Evolutionary conservation across 2,329 filamentous ascomycete species (phyloP).

Genomic region (Colletotrichum neosansevieriae): DNA sequence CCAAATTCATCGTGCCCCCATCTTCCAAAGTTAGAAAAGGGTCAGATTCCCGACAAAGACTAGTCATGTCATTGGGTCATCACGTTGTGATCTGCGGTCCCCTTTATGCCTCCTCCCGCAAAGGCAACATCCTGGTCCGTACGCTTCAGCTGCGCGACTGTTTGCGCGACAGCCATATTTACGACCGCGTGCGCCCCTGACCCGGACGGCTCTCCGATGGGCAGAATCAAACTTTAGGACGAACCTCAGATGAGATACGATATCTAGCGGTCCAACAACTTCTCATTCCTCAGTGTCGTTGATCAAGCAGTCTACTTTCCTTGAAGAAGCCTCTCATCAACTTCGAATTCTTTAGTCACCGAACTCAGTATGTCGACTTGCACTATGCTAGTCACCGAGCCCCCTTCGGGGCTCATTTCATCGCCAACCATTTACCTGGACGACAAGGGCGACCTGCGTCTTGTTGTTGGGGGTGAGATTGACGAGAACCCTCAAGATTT

Average conservation of each 20-base stretch:
- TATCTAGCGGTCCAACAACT: background rate
- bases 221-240: constrained; percentile 26
- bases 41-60: constrained; percentile 23
- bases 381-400: constrained; percentile 27
- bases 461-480: constrained; percentile 27
- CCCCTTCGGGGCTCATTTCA: constrained; percentile 14
- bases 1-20: constrained; percentile 18
- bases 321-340: background rate
- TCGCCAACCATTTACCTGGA: constrained; percentile 32
- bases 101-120: constrained; percentile 32
- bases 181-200: constrained; percentile 6
- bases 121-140: constrained; percentile 23
- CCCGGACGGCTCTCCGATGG: background rate
- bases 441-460: constrained; percentile 24
- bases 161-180: constrained; percentile 11
- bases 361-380: constrained; percentile 21
- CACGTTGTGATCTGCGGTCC: constrained; percentile 34
- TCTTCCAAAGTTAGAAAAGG: constrained; percentile 33
- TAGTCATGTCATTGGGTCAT: constrained; percentile 37
- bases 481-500: constrained; percentile 38
- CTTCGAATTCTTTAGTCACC: background rate
- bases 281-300: background rate
- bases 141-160: background rate
- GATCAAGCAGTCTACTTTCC: background rate
- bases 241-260: constrained; percentile 22